Evolutionary conservation across 2,329 filamentous ascomycete species (phyloP).

Genomic region (Sclerotinia nivalis): DNA sequence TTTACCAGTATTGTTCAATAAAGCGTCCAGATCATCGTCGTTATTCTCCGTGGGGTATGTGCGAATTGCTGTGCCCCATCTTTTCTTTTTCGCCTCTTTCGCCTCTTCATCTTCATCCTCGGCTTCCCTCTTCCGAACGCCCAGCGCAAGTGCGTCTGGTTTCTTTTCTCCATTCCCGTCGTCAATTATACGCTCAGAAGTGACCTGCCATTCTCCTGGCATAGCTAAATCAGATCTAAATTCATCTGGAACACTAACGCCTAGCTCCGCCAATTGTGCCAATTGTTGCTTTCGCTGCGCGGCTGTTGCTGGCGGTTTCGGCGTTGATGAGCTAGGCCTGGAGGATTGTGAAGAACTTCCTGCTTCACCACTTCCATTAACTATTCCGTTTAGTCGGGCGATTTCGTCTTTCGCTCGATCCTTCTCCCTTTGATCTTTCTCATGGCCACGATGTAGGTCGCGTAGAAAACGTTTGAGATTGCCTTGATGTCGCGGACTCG

Average conservation of each 20-base stretch:
- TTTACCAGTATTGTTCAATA: conserved; percentile 38
- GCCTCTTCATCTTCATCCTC: conserved; percentile 63
- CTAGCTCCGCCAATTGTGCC: conserved; percentile 83
- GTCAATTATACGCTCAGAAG: conserved; percentile 42
- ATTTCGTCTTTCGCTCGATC: conserved; percentile 82
- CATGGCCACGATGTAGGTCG: conserved; percentile 82
- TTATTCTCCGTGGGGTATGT: conserved; percentile 40
- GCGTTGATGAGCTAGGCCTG: conserved; percentile 36
- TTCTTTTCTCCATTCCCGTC: conserved; percentile 49
- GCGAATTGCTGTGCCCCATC: conserved; percentile 42
- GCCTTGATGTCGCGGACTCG: conserved; percentile 80
- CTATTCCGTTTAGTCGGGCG: conserved; percentile 78
- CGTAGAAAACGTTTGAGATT: conserved; percentile 86
- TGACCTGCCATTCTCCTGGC: conserved; percentile 83
- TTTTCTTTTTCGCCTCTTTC: conserved; percentile 59
- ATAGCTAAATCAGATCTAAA: conserved; percentile 80
- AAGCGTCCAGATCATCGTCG: conserved; percentile 45
- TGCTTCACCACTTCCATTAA: conserved; percentile 47
- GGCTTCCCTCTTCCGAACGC: conserved; percentile 62
- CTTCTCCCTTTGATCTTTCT: conserved; percentile 77
- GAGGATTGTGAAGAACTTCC: conserved; percentile 34
- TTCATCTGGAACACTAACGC: conserved; percentile 78
- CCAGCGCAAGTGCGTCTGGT: conserved; percentile 48
- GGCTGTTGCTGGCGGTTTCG: conserved; percentile 46
- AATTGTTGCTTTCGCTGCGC: conserved; percentile 80